Base-by-base conservation (phyloP, 2,329 filamentous ascomycete genomes). In the Alternaria hordeiaustralica region DNA sequence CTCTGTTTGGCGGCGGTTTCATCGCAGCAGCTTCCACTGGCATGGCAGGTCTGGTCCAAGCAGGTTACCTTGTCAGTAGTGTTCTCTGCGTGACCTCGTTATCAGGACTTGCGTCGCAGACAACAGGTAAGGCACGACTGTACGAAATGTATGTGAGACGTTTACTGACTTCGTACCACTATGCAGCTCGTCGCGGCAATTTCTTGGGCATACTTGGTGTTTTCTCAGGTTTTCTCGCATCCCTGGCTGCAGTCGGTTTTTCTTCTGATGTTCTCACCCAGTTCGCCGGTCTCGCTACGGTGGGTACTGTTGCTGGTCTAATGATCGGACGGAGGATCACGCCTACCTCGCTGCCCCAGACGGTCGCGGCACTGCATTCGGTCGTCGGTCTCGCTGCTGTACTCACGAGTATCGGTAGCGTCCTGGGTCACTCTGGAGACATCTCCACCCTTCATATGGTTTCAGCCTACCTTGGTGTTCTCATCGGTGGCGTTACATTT, bases 341-440 rank as follows among this genome's bases (percentile, higher is more conserved):
- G 0, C 92, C 94, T 0, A 97, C 93, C 0, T 92, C 93, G 58
- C 87, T 97, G 2, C 94, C 94, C 0, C 93, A 97, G 78, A 97
- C 93, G 0, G 93, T 97, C 3, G 94, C 93, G 20, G 93, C 93
- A 0, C 84, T 97, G 28, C 94, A 97, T 80, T 96, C 93, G 0
- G 93, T 97, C 8, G 94, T 97, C 30, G 94, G 94, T 78, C 85
- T 97, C 1, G 93, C 93, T 11, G 94, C 94, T 10, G 93, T 97
- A 0, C 79, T 97, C 71, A 97, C 94, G 2, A 96, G 92, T 72
- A 92, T 96, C 66, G 94, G 93, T 53, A 95, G 92, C 68, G 92
- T 97, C 18, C 89, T 97, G 85, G 88, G 88, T 15, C 87, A 92
- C 70, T 84, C 94, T 8, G 83, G 86, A 93, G 70, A 86, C 90